These are phyloP conservation scores for Beauveria scarabaeidicola DNA, from an alignment of 2,329 filamentous ascomycete genomes.

Conservation along the genomic window DNA sequence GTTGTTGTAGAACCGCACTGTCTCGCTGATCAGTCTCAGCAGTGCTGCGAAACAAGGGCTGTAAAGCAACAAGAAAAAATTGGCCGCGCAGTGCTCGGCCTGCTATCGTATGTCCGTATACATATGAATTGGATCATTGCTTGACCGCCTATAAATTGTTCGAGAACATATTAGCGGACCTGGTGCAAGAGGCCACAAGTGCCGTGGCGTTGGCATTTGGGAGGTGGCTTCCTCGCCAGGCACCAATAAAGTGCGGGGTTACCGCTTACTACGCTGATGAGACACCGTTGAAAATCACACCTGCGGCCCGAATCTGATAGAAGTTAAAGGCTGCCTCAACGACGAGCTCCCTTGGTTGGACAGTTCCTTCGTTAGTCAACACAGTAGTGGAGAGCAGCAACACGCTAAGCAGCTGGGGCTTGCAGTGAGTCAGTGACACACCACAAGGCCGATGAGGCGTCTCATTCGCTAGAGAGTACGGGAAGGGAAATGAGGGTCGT, in stretches of 20 bases:
- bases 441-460: background rate
- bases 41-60: too few species aligned
- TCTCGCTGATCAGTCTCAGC: too few species aligned
- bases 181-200: background rate
- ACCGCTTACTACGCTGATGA: background rate
- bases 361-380: background rate
- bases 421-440: constrained; percentile 5
- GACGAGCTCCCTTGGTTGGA: background rate
- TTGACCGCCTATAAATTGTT: background rate
- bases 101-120: too few species aligned
- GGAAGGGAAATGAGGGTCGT: background rate
- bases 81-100: too few species aligned
- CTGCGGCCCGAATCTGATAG: background rate
- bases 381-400: background rate
- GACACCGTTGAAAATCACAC: background rate
- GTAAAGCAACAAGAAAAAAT: too few species aligned
- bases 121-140: too few species aligned
- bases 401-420: constrained; percentile 6
- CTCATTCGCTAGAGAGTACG: constrained; percentile 1
- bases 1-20: too few species aligned
- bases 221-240: background rate
- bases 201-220: background rate
- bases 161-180: background rate
- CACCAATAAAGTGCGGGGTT: background rate
- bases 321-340: background rate